These are phyloP conservation scores for Clavispora asparagi DNA, from an alignment of 805 yeast genomes.

Conservation along the genomic window DNA sequence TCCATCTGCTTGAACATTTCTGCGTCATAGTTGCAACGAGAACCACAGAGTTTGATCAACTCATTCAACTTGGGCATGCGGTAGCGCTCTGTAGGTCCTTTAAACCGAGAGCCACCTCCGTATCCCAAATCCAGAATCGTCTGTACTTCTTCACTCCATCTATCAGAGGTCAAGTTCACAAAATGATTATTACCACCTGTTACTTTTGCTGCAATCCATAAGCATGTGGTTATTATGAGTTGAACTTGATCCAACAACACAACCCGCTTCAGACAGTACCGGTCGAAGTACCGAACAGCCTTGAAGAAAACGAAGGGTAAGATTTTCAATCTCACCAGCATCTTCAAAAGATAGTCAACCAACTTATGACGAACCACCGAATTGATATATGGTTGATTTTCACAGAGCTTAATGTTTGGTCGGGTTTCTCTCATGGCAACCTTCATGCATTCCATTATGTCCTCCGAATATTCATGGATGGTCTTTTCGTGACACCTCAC, in stretches of 20 bases:
- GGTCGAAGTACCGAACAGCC: conserved; percentile 74
- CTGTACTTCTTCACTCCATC: conserved; percentile 11
- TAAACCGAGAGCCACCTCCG: conserved; percentile 53
- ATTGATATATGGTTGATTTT: conserved; percentile 82
- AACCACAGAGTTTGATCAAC: conserved; percentile 66
- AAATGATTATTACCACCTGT: conserved; percentile 71
- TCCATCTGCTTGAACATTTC: conserved; percentile 65
- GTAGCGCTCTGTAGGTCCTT: conserved; percentile 69
- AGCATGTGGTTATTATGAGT: conserved; percentile 82
- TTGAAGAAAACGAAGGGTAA: conserved; percentile 63
- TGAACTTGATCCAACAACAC: conserved; percentile 85
- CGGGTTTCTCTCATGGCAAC: conserved; percentile 29
- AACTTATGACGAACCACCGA: conserved; percentile 68
- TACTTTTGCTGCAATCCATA: conserved; percentile 90
- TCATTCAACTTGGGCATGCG: conserved; percentile 61
- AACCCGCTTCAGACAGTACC: conserved; percentile 84
- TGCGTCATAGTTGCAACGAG: conserved; percentile 45
- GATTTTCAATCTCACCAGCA: conserved; percentile 57
- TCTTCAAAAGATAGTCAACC: conserved; percentile 75
- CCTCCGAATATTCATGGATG: conserved; percentile 49
- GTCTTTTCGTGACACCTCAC: conserved; percentile 40
- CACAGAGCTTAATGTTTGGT: conserved; percentile 56
- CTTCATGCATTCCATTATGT: conserved; percentile 38
- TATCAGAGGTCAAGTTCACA: conserved; percentile 32
- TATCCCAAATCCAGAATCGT: conserved; percentile 37